Percentiles rank a stretch among this genome's conserved stretches.
Evolutionary conservation across 1,139 yeast species (phyloP).

Genomic region (Tardiomyces depauwii): DNA sequence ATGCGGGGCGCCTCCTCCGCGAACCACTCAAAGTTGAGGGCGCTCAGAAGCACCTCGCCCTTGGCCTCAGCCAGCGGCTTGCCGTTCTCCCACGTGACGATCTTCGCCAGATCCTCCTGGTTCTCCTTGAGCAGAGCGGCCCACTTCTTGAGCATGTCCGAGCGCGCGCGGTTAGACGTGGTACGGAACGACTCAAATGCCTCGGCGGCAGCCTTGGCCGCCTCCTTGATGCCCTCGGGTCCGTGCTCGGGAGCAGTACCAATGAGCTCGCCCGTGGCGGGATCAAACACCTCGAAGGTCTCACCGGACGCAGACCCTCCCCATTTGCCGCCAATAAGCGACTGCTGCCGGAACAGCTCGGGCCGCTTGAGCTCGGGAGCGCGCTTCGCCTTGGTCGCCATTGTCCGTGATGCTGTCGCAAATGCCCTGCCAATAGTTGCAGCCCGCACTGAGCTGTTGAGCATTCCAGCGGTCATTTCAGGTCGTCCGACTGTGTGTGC

Average conservation of each 20-base stretch:
- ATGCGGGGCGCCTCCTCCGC: constrained; percentile 76
- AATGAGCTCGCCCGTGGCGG: constrained; percentile 55
- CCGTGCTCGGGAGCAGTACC: constrained; percentile 47
- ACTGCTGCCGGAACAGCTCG: constrained; percentile 43
- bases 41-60: constrained; percentile 70
- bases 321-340: constrained; percentile 69
- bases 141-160: constrained; percentile 53
- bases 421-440: no score
- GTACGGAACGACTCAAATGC: constrained; percentile 51
- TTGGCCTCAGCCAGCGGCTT: constrained; percentile 65
- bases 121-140: constrained; percentile 53
- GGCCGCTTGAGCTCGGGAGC: constrained; percentile 36
- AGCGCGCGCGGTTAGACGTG: constrained; percentile 52
- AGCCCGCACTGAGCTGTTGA: no score
- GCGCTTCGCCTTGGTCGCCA: not conserved
- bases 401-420: not conserved
- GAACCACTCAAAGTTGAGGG: constrained; percentile 78
- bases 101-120: constrained; percentile 59
- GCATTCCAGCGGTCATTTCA: no score
- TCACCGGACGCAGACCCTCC: constrained; percentile 36
- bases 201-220: constrained; percentile 49
- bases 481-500: no score
- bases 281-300: constrained; percentile 60
- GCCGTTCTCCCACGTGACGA: constrained; percentile 76
- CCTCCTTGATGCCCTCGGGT: constrained; percentile 30